These are phyloP conservation scores for Lyophyllum atratum DNA, from an alignment of 768 basidiomycete genomes.

Conservation along the genomic window DNA sequence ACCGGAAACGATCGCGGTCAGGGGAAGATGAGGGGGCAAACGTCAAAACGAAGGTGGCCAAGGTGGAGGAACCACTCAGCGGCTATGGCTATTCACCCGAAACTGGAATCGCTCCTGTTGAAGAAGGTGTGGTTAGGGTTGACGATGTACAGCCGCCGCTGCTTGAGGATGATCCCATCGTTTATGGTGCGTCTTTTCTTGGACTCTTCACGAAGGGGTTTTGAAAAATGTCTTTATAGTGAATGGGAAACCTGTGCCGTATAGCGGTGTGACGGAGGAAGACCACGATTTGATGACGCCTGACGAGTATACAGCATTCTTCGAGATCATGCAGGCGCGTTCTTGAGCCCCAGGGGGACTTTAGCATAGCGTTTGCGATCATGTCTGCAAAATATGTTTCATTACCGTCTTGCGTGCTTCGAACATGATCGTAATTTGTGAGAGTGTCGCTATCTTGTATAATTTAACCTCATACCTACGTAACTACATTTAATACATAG, in stretches of 20 bases:
- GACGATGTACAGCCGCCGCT: constrained; percentile 18
- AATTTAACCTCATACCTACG: not conserved
- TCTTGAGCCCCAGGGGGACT: constrained; percentile 23
- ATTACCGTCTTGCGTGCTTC: not conserved
- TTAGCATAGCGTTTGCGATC: not conserved
- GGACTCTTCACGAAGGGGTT: not conserved
- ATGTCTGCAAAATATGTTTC: not conserved
- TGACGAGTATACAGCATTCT: constrained; percentile 87
- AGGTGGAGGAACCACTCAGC: constrained; percentile 39
- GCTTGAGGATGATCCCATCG: constrained; percentile 57
- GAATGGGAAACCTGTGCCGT: constrained; percentile 69
- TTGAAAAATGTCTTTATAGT: constrained; percentile 46
- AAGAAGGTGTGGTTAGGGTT: constrained; percentile 25
- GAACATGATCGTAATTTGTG: not conserved
- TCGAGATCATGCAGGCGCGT: constrained; percentile 62
- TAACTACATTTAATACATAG: not conserved
- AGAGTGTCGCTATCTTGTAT: not conserved
- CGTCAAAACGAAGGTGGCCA: constrained; percentile 40
- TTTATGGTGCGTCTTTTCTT: constrained; percentile 54
- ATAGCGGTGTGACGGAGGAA: constrained; percentile 86
- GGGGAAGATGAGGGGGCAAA: constrained; percentile 52
- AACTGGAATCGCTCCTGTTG: constrained; percentile 20
- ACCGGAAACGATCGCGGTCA: constrained; percentile 74
- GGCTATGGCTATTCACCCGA: constrained; percentile 21
- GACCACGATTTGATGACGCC: constrained; percentile 92